Conservation (phyloP, 2,329 filamentous ascomycete genomes). For the Tolypocladium ovalisporum region DNA sequence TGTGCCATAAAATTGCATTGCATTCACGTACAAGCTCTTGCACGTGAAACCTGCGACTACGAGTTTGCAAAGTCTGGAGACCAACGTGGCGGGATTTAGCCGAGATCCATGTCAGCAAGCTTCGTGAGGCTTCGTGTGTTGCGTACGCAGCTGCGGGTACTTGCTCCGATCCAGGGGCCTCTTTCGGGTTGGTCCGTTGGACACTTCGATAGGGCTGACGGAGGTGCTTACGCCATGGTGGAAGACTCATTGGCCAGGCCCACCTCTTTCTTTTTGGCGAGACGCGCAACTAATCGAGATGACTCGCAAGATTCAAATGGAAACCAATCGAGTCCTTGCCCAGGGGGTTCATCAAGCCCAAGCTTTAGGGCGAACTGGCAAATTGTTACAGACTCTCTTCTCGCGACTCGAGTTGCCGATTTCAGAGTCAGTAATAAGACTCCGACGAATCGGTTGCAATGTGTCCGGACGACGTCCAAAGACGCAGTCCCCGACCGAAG, state of each 20-base stretch:
- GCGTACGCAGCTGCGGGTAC: background rate
- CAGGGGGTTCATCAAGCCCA: too few relatives aligned
- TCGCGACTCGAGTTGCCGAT: background rate
- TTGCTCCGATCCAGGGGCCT: background rate
- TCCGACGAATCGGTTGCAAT: background rate
- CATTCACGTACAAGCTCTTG: background rate
- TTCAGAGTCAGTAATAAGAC: background rate
- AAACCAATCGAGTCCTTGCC: too few relatives aligned
- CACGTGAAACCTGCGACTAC: too few relatives aligned
- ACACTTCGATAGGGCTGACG: background rate
- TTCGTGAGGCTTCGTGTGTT: background rate
- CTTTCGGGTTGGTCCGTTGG: background rate
- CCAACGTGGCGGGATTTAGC: background rate
- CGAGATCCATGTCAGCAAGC: background rate
- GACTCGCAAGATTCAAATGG: background rate
- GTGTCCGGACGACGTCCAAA: too few relatives aligned
- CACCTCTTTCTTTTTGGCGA: background rate
- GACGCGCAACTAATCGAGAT: background rate
- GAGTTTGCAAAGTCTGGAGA: too few relatives aligned
- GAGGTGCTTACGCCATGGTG: background rate
- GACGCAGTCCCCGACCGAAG: background rate
- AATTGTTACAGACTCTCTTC: too few relatives aligned
- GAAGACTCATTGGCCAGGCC: background rate
- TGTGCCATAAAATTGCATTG: too few relatives aligned
- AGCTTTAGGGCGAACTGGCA: background rate